Evolutionary conservation across 1,284 basidiomycete genomes (phyloP), one percentile per base, ranked within the genome.

Genomic region (Schizopora paradoxa): DNA sequence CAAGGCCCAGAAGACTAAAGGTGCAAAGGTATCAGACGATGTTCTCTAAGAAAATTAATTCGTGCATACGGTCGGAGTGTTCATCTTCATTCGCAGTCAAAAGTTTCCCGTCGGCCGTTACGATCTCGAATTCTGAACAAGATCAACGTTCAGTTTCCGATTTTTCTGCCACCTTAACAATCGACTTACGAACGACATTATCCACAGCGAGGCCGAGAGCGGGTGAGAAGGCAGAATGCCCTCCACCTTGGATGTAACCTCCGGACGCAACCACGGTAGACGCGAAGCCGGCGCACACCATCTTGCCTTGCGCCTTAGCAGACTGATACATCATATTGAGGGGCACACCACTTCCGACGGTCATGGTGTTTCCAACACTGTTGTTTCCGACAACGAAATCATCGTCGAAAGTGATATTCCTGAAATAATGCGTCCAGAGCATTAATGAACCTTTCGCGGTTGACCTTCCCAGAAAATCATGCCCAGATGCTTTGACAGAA

Each of bases 1-100:
- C 25, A 66, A 42, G 23, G 63, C 63, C 58, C 57, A 66, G 49
- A 64, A 64, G 11, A 66, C 63, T 64, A 41, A 48, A 26, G 11
- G 10, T 16, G 27, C 5, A 10, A 36, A 14, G 19, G 33, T n/a
- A n/a, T 36, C n/a, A 35, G 25, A 5, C 14, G 23, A n/a, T n/a
- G n/a, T n/a, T n/a, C n/a, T n/a, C n/a, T n/a, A n/a, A n/a, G n/a
- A n/a, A n/a, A n/a, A n/a, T n/a, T n/a, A n/a, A n/a, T n/a, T n/a
- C n/a, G n/a, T n/a, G n/a, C n/a, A n/a, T 19, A 51, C 50, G 42
- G 28, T 53, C 51, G 18, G 48, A 26, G 36, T 53, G 38, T 5
- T 49, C 45, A 5, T 41, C 51, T 29, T 54, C 55, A 48, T 63
- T 63, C 1, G 52, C 60, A 4, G 52, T 56, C 16, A 64, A 48